Base-by-base conservation (phyloP, 2,329 filamentous ascomycete species). In the Sclerotiophoma versabilis region DNA sequence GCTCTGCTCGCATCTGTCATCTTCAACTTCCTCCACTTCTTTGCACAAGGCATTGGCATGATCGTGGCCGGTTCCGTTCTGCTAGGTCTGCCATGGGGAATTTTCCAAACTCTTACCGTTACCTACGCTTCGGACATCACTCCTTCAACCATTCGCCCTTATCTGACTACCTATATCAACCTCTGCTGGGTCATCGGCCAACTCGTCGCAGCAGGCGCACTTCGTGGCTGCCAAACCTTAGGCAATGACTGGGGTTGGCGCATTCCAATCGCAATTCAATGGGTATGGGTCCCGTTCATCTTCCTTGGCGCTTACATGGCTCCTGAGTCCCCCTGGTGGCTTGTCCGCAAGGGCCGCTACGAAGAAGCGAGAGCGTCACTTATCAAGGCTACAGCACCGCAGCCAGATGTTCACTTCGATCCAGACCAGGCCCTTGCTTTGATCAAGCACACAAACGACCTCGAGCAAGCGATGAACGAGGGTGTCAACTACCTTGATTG, bases 171-270 rank as follows among this genome's bases (percentile, higher is more conserved):
- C 8, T 90, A 89, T 58, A 84, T 88, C 74, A 89, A 89, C 75
- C 84, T 87, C 60, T 89, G 87, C 77, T 90, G 87, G 86, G 75
- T 89, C 25, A 87, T 52, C 4, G 55, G 87, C 14, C 87, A 90
- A 71, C 79, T 87, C 53, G 86, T 90, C 48, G 86, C 84, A 32
- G 86, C 87, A 50, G 86, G 85, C 17, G 86, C 89, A 54, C 85
- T 90, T n/a, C 39, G 45, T 5, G 41, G 82, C 52, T 87, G 88
- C 77, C 74, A 88, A 36, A 76, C 81, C 65, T 81, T 86, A 32
- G 71, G 80, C 5, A 85, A 88, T 60, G 79, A 88, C 68, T 87
- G 84, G 84, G 82, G 84, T 0, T 88, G 86, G 69, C 81, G 84
- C 37, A 86, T 88, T 14, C 68, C 68, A 1, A 89, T 87, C 62